phyloP scores from a whole-genome alignment of 306 rosid genomes.

The Lupinus albus region DNA sequence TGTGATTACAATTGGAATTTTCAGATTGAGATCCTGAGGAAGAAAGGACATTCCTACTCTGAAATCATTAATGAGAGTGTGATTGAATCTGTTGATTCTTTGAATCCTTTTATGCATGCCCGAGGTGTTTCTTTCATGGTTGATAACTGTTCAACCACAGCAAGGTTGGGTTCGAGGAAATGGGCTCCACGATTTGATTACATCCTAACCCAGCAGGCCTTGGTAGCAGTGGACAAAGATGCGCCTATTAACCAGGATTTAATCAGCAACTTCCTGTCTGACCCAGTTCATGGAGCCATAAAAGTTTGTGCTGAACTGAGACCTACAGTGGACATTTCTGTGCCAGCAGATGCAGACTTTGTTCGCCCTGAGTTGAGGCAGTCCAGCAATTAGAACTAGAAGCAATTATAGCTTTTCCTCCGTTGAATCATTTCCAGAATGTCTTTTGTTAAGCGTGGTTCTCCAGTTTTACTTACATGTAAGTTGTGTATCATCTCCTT shows the following conservation, averaged over 20 bases:
- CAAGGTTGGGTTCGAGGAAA: constrained; percentile 95
- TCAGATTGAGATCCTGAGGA: constrained; percentile 94
- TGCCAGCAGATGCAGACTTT: constrained; percentile 84
- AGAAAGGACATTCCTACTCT: constrained; percentile 93
- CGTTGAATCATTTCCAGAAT: constrained; percentile 26
- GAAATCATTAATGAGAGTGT: constrained; percentile 97
- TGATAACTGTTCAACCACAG: constrained; percentile 96
- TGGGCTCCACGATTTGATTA: constrained; percentile 98
- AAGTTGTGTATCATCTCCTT: constrained; percentile 34
- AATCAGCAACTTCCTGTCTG: constrained; percentile 89
- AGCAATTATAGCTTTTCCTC: constrained; percentile 15
- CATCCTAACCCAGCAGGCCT: constrained; percentile 88
- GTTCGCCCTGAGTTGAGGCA: constrained; percentile 96
- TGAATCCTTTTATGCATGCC: constrained; percentile 99
- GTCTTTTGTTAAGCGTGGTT: constrained; percentile 1
- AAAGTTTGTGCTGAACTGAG: constrained; percentile 86
- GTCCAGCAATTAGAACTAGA: constrained; percentile 47
- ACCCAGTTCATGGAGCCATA: constrained; percentile 93
- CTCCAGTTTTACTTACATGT: constrained; percentile 24
- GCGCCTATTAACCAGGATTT: constrained; percentile 72
- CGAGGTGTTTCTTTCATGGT: constrained; percentile 99
- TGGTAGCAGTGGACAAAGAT: constrained; percentile 83
- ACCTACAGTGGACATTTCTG: constrained; percentile 93
- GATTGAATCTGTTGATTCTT: constrained; percentile 88
- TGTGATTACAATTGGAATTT: constrained; percentile 24